A percentile compares a stretch with the other conserved stretches of the same genome.
These are phyloP conservation scores for Discostella stelligeroides DNA, from an alignment of 108 stramenopile species.

Conservation along the genomic window DNA sequence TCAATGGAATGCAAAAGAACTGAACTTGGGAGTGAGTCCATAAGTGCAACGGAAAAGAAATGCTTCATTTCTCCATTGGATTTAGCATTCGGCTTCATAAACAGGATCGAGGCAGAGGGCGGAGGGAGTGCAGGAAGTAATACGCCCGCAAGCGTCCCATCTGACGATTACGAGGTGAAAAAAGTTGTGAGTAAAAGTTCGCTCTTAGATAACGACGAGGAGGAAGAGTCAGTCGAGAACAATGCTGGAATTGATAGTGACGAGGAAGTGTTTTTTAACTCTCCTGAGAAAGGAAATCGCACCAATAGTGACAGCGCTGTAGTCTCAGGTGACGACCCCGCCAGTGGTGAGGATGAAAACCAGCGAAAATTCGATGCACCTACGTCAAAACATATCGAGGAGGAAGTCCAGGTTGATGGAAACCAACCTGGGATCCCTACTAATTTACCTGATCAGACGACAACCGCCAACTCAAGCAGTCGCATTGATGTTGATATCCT, in stretches of 20 bases:
- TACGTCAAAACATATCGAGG: not conserved
- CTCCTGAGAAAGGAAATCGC: slow-evolving; percentile 21
- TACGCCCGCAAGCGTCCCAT: not conserved
- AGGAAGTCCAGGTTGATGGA: slow-evolving; percentile 5
- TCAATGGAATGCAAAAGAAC: slow-evolving; percentile 10
- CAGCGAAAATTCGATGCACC: slow-evolving; percentile 13
- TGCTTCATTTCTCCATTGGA: slow-evolving; percentile 44
- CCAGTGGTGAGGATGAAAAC: slow-evolving; percentile 8
- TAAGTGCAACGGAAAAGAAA: not conserved
- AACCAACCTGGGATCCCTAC: not conserved
- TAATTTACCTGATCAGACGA: not conserved
- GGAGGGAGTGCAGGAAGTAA: not conserved
- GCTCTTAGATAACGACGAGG: slow-evolving; percentile 31
- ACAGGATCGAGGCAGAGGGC: slow-evolving; percentile 41
- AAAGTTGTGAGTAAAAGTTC: slow-evolving; percentile 17
- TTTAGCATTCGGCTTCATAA: slow-evolving; percentile 39
- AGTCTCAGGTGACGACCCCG: slow-evolving; percentile 2
- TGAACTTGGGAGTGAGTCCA: not conserved
- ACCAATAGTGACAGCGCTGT: not conserved
- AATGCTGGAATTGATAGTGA: slow-evolving; percentile 26
- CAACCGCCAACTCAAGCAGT: not conserved
- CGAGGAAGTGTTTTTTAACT: slow-evolving; percentile 33
- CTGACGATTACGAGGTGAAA: slow-evolving; percentile 1
- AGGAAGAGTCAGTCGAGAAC: slow-evolving; percentile 9
- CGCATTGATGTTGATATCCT: slow-evolving; percentile 11